Evolutionary conservation across 306 rosid species (phyloP).

Genomic region (Acacia acuminata): DNA sequence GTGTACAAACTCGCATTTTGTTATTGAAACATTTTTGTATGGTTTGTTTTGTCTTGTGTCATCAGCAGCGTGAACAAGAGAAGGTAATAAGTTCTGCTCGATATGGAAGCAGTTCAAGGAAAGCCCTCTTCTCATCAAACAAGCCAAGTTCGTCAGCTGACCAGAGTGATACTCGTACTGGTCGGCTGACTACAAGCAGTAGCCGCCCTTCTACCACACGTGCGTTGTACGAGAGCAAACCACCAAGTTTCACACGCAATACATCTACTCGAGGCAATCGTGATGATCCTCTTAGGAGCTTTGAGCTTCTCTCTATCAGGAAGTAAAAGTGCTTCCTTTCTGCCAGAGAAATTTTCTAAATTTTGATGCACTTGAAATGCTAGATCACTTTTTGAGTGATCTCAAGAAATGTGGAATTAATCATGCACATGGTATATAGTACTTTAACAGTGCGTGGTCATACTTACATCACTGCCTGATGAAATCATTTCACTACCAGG

Average conservation of each 20-base stretch:
- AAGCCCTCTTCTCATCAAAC: slow-evolving; percentile 55
- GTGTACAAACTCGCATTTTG: neutral
- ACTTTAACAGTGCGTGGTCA: slow-evolving; percentile 33
- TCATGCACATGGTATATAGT: slow-evolving; percentile 50
- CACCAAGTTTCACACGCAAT: slow-evolving; percentile 51
- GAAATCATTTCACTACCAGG: slow-evolving; percentile 30
- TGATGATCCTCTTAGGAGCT: slow-evolving; percentile 90
- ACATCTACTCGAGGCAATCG: slow-evolving; percentile 61
- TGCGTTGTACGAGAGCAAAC: slow-evolving; percentile 54
- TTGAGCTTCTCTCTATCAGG: slow-evolving; percentile 92
- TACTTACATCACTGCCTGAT: slow-evolving; percentile 31
- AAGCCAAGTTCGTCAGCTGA: slow-evolving; percentile 85
- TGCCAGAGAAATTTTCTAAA: slow-evolving; percentile 25
- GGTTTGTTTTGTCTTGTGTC: slow-evolving; percentile 25
- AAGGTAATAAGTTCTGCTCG: slow-evolving; percentile 73
- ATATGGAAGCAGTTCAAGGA: slow-evolving; percentile 90
- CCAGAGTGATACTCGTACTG: slow-evolving; percentile 62
- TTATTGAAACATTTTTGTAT: neutral
- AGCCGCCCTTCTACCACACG: slow-evolving; percentile 69
- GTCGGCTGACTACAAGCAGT: slow-evolving; percentile 55
- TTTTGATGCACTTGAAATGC: slow-evolving; percentile 16
- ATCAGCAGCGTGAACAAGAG: slow-evolving; percentile 72
- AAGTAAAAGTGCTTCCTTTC: slow-evolving; percentile 46
- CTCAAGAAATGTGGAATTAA: slow-evolving; percentile 31
- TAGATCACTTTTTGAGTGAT: slow-evolving; percentile 28